Evolutionary conservation across 495 filamentous ascomycete genomes (phyloP), one percentile per base, ranked within the genome.

Genomic region (Hypomontagnella monticulosa): DNA sequence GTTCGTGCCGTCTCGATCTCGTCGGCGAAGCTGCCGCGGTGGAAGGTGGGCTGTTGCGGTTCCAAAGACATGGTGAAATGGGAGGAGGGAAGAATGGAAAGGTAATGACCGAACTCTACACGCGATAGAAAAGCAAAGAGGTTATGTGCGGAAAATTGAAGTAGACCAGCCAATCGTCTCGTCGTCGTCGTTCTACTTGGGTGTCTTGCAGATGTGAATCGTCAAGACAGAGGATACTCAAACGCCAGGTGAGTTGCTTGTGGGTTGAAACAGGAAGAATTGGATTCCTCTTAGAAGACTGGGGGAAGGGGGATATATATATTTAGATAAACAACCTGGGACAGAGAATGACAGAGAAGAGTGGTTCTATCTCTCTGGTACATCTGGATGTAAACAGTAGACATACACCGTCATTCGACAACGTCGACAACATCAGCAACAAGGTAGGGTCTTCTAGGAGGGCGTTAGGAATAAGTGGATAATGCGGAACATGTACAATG

Each of bases 21-120:
- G 6, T 74, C 60, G 57, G 55, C 64, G 27, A 74, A 74, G 55
- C 63, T 70, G 34, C 69, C 71, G 54, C 66, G 71, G 69, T 74
- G 71, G 52, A 70, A 69, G 44, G 69, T 69, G 15, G 69, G 58
- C 40, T 72, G 60, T 40, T 66, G 66, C 23, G 69, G 60, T 52
- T 61, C 57, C 27, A 68, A 63, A 67, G 71, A 71, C 71, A 73
- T 73, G 54, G 30, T 70, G 56, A 46, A 55, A 12, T 42, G 49
- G 16, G 36, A 27, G 12, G 4, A 37, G 18, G 55, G 18, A 53
- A 41, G 34, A 63, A 53, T 38, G 58, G 36, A 57, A 61, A 58
- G 41, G 66, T 73, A 73, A 73, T 32, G 71, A 71, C 54, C 69
- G 71, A 73, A 73, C 71, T 73, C 71, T 23, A 71, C 71, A 71